phyloP scores from a whole-genome alignment of 352 stramenopile species.

The Bremia lactucae region DNA sequence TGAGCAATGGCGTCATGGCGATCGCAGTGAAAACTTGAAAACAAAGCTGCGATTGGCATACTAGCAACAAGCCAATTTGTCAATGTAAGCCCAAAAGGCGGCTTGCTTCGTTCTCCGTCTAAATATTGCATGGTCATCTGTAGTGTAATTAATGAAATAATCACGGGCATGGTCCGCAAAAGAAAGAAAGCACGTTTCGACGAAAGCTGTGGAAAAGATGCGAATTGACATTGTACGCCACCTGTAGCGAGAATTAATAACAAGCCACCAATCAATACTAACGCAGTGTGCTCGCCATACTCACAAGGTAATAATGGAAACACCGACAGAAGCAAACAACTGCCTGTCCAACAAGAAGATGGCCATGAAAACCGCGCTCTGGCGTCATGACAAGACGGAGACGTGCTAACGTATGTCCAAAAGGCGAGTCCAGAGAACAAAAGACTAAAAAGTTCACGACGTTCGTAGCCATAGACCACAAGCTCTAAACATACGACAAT shows the following conservation, averaged over 20 bases:
- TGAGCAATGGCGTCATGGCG: no score
- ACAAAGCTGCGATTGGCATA: slow-evolving; percentile 26
- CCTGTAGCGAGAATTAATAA: slow-evolving; percentile 13
- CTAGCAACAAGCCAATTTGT: slow-evolving; percentile 46
- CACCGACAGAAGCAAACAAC: slow-evolving; percentile 47
- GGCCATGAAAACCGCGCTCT: slow-evolving; percentile 3
- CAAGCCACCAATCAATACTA: slow-evolving; percentile 48
- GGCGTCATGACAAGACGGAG: neutral
- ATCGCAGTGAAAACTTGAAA: slow-evolving; percentile 12
- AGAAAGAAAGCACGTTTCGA: slow-evolving; percentile 7
- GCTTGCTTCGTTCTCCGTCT: slow-evolving; percentile 38
- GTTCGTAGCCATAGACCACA: slow-evolving; percentile 57
- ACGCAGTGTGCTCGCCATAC: slow-evolving; percentile 49
- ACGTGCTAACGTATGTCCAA: slow-evolving; percentile 34
- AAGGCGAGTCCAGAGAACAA: slow-evolving; percentile 48
- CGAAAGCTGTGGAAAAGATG: no score
- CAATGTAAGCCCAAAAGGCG: slow-evolving; percentile 35
- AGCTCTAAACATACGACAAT: slow-evolving; percentile 51
- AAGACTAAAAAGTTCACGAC: slow-evolving; percentile 50
- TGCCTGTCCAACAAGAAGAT: slow-evolving; percentile 30
- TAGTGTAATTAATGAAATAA: slow-evolving; percentile 30
- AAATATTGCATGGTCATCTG: slow-evolving; percentile 47
- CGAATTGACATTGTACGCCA: no score
- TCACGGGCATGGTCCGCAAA: slow-evolving; percentile 12
- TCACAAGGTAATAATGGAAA: slow-evolving; percentile 71